Conservation (phyloP, 768 basidiomycete genomes). For the Amanita brunnescens region DNA sequence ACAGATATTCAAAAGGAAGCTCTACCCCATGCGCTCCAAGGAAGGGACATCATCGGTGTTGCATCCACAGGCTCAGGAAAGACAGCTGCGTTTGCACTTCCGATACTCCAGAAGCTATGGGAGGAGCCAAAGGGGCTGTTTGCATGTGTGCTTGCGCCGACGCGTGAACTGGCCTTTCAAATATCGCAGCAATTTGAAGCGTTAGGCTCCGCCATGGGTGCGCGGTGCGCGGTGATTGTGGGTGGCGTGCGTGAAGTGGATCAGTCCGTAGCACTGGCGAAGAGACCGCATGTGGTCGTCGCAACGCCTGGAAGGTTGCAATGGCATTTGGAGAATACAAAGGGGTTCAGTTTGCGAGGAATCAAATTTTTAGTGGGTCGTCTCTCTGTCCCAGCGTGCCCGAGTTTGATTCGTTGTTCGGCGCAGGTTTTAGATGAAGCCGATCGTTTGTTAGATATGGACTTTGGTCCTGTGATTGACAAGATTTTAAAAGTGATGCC, state of each 20-base stretch:
- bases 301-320: conserved; percentile 91
- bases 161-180: conserved; percentile 96
- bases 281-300: conserved; percentile 89
- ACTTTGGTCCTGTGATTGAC: conserved; percentile 93
- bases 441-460: conserved; percentile 91
- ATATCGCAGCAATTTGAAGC: conserved; percentile 96
- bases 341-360: conserved; percentile 83
- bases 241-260: conserved; percentile 90
- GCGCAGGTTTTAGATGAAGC: conserved; percentile 93
- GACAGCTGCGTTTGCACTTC: conserved; percentile 94
- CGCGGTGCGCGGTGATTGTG: conserved; percentile 85
- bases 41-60: conserved; percentile 96
- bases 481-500: conserved; percentile 94
- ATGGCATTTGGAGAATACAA: conserved; percentile 94
- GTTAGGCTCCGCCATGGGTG: conserved; percentile 87
- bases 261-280: conserved; percentile 87
- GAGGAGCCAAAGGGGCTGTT: conserved; percentile 91
- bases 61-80: conserved; percentile 97
- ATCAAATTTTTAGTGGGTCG: conserved; percentile 79
- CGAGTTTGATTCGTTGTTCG: background rate
- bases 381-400: background rate
- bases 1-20: conserved; percentile 85
- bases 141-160: conserved; percentile 90
- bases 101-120: conserved; percentile 95
- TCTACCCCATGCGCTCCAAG: conserved; percentile 82